Evolutionary conservation across 2,329 filamentous ascomycete genomes (phyloP).

Genomic region (Coniochaeta pulveracea): DNA sequence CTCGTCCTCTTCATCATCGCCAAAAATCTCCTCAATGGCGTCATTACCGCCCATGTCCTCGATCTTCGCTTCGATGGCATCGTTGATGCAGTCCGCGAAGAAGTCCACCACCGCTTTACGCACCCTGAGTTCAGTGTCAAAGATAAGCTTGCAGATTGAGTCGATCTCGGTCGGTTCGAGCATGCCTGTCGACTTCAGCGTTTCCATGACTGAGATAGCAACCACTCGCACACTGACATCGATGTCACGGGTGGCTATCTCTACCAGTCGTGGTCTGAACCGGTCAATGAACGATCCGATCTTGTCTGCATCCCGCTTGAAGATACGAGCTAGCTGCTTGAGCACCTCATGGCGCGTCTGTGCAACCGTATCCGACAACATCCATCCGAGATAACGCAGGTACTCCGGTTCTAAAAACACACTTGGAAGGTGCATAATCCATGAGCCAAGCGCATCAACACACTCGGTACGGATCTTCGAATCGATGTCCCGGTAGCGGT

Average conservation of each 20-base stretch:
- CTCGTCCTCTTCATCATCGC: constrained; percentile 61
- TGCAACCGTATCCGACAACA: constrained; percentile 71
- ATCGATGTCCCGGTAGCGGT: constrained; percentile 91
- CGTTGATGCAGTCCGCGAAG: constrained; percentile 78
- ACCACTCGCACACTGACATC: constrained; percentile 71
- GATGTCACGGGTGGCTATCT: constrained; percentile 81
- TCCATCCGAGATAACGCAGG: constrained; percentile 89
- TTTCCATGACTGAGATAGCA: constrained; percentile 71
- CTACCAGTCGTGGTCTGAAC: constrained; percentile 76
- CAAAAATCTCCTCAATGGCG: constrained; percentile 61
- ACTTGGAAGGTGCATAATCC: constrained; percentile 77
- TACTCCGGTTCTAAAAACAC: constrained; percentile 86
- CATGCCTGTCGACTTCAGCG: constrained; percentile 72
- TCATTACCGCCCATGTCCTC: constrained; percentile 80
- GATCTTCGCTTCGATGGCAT: constrained; percentile 66
- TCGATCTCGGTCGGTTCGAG: constrained; percentile 90
- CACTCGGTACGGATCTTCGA: constrained; percentile 82
- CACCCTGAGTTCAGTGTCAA: constrained; percentile 74
- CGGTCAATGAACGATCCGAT: constrained; percentile 88
- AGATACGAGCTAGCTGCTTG: constrained; percentile 69
- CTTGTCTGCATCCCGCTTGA: constrained; percentile 70
- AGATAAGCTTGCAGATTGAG: constrained; percentile 74
- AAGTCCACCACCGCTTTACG: constrained; percentile 84
- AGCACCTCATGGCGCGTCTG: constrained; percentile 76
- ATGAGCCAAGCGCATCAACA: constrained; percentile 72